phyloP scores from a whole-genome alignment of 306 rosid genomes.

The Pueraria montana region DNA sequence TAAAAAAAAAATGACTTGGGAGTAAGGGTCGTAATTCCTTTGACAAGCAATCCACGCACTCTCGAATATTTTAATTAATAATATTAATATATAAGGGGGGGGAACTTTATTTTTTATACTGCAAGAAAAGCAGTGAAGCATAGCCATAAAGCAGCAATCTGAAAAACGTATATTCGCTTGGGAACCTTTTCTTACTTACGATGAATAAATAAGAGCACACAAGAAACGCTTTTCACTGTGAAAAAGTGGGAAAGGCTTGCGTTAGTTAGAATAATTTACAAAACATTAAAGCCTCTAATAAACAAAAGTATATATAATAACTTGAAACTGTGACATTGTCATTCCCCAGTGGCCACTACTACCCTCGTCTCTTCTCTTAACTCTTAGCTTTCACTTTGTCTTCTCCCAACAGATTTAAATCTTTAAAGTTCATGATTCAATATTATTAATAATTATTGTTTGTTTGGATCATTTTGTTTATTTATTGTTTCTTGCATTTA shows the following conservation, averaged over 20 bases:
- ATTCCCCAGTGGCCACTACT: constrained; percentile 37
- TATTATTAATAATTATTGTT: constrained; percentile 45
- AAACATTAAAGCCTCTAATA: constrained; percentile 21
- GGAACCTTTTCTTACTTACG: constrained; percentile 64
- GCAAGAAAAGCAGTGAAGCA: constrained; percentile 77
- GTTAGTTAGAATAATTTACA: constrained; percentile 22
- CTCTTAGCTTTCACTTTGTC: constrained; percentile 50
- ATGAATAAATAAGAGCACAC: constrained; percentile 56
- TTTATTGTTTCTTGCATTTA: constrained; percentile 47
- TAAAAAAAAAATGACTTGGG: background rate
- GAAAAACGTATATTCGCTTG: constrained; percentile 68
- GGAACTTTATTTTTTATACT: background rate
- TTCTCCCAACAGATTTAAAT: constrained; percentile 60
- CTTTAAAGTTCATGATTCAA: constrained; percentile 53
- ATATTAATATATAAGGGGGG: too few relatives aligned
- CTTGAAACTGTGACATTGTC: constrained; percentile 31
- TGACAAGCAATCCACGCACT: constrained; percentile 13
- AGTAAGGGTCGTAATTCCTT: constrained; percentile 9
- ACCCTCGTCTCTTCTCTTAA: constrained; percentile 25
- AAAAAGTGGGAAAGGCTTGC: constrained; percentile 36
- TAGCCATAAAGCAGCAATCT: constrained; percentile 59
- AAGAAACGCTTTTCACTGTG: constrained; percentile 45
- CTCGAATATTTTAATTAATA: constrained; percentile 6
- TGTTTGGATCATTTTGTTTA: constrained; percentile 36
- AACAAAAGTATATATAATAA: background rate